These are phyloP conservation scores for Populus simonii DNA, from an alignment of 345 rosid species.

Conservation along the genomic window DNA sequence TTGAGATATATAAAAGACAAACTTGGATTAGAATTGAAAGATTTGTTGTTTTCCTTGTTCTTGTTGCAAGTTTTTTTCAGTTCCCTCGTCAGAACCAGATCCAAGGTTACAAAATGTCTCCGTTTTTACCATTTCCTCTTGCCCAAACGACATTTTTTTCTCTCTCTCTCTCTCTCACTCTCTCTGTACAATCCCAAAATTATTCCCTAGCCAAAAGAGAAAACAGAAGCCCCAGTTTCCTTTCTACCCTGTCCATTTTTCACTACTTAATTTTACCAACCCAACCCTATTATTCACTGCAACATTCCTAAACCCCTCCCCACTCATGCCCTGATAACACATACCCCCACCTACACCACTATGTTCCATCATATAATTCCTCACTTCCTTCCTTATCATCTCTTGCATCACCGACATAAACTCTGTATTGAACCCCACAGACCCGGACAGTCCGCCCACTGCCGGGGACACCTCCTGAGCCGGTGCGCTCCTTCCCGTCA, in stretches of 20 bases:
- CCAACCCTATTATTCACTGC: constrained; percentile 47
- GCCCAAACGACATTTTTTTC: not conserved
- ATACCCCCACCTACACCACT: constrained; percentile 27
- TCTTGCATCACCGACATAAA: constrained; percentile 87
- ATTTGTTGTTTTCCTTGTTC: not conserved
- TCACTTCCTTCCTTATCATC: constrained; percentile 83
- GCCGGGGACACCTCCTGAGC: not conserved
- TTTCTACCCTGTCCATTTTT: not conserved
- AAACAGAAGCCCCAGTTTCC: constrained; percentile 16
- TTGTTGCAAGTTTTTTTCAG: not conserved
- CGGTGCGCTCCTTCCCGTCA: not conserved
- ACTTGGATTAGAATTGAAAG: not conserved
- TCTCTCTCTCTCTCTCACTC: constrained; percentile 19
- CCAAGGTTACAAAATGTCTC: not conserved
- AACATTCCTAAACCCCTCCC: constrained; percentile 60
- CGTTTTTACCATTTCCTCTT: not conserved
- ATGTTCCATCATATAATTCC: constrained; percentile 72
- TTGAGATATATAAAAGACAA: not conserved
- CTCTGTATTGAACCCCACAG: constrained; percentile 57
- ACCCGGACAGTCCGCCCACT: constrained; percentile 27
- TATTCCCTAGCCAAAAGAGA: constrained; percentile 42
- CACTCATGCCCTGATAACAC: constrained; percentile 51
- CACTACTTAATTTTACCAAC: constrained; percentile 52
- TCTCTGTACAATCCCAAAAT: constrained; percentile 63
- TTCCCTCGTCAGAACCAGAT: not conserved